A percentile compares a stretch with the other conserved stretches of the same genome.
These are phyloP conservation scores for Papiliotrema terrestris DNA, from an alignment of 1,284 basidiomycete species.

Conservation along the genomic window DNA sequence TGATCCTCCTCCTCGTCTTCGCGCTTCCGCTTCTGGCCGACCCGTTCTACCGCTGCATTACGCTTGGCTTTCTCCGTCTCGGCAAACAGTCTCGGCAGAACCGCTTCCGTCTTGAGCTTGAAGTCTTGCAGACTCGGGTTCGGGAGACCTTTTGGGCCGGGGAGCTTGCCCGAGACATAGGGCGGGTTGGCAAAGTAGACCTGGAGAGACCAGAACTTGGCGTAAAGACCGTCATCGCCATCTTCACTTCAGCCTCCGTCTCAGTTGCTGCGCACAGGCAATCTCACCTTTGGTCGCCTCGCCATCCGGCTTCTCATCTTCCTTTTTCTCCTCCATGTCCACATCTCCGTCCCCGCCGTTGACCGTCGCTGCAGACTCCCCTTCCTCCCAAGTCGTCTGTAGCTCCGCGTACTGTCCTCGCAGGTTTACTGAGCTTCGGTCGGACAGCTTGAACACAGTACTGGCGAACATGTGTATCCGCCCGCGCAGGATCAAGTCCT, in stretches of 20 bases:
- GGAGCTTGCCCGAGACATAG: slow-evolving; percentile 31
- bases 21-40: slow-evolving; percentile 24
- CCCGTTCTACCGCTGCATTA: slow-evolving; percentile 24
- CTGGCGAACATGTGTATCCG: slow-evolving; percentile 43
- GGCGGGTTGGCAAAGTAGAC: slow-evolving; percentile 45
- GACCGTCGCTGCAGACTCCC: background rate
- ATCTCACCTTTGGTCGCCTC: background rate
- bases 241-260: background rate
- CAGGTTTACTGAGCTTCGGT: slow-evolving; percentile 46
- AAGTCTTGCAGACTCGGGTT: slow-evolving; percentile 33
- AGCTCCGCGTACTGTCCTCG: slow-evolving; percentile 40
- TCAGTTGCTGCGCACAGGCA: background rate
- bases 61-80: slow-evolving; percentile 36
- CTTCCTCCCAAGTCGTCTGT: slow-evolving; percentile 39
- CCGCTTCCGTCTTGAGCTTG: slow-evolving; percentile 35
- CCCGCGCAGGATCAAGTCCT: slow-evolving; percentile 40
- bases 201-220: slow-evolving; percentile 47
- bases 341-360: slow-evolving; percentile 20
- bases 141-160: background rate
- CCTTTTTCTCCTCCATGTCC: slow-evolving; percentile 16
- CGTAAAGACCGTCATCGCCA: slow-evolving; percentile 37
- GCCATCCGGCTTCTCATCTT: background rate
- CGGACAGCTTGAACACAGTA: slow-evolving; percentile 38
- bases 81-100: slow-evolving; percentile 38
- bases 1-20: slow-evolving; percentile 14